Base-by-base conservation (phyloP, 257 asterid species). In the Gardenia jasminoides region DNA sequence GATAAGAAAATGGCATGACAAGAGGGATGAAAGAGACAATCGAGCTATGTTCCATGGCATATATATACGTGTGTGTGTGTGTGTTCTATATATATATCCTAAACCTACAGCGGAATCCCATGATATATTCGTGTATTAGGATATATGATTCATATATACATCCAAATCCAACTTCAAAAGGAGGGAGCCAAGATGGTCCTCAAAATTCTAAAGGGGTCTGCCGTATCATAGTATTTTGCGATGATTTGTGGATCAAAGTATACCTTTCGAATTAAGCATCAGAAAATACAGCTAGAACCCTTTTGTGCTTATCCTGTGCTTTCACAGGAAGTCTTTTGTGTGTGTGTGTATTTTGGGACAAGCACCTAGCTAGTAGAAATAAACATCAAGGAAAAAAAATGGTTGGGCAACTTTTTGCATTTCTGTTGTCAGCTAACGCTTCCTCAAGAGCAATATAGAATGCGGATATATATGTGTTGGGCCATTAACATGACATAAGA, bases 221-320 rank as follows among this genome's bases (percentile, higher is more conserved):
- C 61, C 13, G 59, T 12, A 65, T 31, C 39, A 65, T 39, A 50
- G 39, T 65, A 62, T 70, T 30, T 79, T 61, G 67, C 64, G 75
- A 79, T 65, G 79, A 52, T 73, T 79, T 73, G 79, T 72, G 82
- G 82, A 72, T 78, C 82, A 72, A 71, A 58, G 31, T 79, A 46
- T 72, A 56, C 72, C 70, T 72, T 61, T 71, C 70, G 39, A 19
- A 75, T 75, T 43, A 59, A 79, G 82, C 82, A 79, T 70, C 44
- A 71, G 67, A 79, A 66, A 79, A 59, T 41, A 68, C 43, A 52
- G 62, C 54, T 54, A 59, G 19, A 24, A 43, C 41, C 44, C 52
- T 50, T 66, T 39, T 58, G 80, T 31, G 17, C 52, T 41, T 39
- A 67, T 56, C 73, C 46, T 78, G 26, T 68, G 68, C 52, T 47